Conservation (phyloP, 306 rosid species). For the Pterocarpus macrocarpus region DNA sequence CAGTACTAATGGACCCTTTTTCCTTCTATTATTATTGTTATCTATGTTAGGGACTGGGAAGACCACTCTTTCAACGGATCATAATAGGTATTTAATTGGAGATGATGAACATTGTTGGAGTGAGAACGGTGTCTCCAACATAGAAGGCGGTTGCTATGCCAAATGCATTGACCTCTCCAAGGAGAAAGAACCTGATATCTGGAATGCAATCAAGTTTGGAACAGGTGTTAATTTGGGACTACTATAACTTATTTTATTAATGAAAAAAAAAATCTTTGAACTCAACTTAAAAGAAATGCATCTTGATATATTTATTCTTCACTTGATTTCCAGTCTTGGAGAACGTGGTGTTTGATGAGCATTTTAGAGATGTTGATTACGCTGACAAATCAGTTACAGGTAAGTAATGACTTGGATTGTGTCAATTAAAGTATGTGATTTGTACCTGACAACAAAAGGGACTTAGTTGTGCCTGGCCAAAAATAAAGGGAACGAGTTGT, state of each 20-base stretch:
- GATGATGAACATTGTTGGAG: constrained; percentile 97
- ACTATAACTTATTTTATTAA: neutral
- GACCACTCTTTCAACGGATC: constrained; percentile 87
- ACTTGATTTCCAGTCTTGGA: constrained; percentile 67
- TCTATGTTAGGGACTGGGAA: constrained; percentile 78
- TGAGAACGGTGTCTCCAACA: constrained; percentile 84
- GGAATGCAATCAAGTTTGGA: constrained; percentile 93
- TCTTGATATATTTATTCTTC: constrained; percentile 6
- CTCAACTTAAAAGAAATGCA: neutral
- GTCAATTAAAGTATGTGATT: neutral
- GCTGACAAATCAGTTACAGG: constrained; percentile 89
- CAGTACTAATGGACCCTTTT: neutral
- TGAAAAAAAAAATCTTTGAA: neutral
- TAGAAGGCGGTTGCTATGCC: constrained; percentile 97
- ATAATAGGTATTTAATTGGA: constrained; percentile 80
- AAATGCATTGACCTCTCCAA: constrained; percentile 85
- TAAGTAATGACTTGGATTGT: constrained; percentile 27
- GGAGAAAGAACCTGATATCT: constrained; percentile 90
- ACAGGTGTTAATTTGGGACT: constrained; percentile 58
- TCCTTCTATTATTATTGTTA: neutral
- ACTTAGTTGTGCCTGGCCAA: neutral
- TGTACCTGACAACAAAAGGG: neutral
- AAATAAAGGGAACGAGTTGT: neutral
- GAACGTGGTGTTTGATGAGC: constrained; percentile 85
- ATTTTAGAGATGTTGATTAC: constrained; percentile 77